Evolutionary conservation across 371 early-diverging fungal genomes (phyloP).

Genomic region (Rhizopus delemar): DNA sequence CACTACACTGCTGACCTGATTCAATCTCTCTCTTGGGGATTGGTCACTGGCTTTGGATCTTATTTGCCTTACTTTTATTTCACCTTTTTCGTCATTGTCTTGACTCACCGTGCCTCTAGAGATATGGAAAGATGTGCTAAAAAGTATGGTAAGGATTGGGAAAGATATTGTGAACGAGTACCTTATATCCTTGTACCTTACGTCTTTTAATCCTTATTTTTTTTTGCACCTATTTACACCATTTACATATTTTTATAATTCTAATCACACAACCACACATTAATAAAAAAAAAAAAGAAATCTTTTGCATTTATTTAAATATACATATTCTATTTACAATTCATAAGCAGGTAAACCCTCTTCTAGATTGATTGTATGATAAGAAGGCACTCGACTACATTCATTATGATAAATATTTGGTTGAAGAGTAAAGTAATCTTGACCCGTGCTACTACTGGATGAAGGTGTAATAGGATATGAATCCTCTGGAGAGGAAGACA

Average conservation of each 20-base stretch:
- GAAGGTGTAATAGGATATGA: constrained; percentile 21
- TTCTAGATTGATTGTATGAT: neutral
- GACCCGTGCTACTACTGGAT: neutral
- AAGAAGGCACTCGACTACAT: constrained; percentile 11
- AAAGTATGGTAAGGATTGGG: constrained; percentile 91
- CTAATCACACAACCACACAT: neutral
- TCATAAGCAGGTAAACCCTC: constrained; percentile 21
- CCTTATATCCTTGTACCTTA: constrained; percentile 81
- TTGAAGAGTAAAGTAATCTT: constrained; percentile 19
- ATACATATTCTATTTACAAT: constrained; percentile 8
- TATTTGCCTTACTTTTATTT: constrained; percentile 89
- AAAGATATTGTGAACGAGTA: constrained; percentile 74
- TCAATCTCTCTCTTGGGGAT: constrained; percentile 82
- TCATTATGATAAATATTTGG: neutral
- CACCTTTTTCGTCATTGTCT: constrained; percentile 76
- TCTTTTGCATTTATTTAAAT: constrained; percentile 4
- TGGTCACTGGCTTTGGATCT: constrained; percentile 74
- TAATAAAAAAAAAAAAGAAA: neutral
- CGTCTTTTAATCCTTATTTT: constrained; percentile 43
- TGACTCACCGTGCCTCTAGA: constrained; percentile 79
- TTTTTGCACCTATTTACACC: neutral
- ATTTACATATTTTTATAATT: neutral
- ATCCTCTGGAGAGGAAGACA: constrained; percentile 7
- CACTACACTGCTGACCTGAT: constrained; percentile 86
- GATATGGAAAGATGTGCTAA: constrained; percentile 81